phyloP scores from a whole-genome alignment of 1,284 basidiomycete genomes.

The Blastosporella zonata region DNA sequence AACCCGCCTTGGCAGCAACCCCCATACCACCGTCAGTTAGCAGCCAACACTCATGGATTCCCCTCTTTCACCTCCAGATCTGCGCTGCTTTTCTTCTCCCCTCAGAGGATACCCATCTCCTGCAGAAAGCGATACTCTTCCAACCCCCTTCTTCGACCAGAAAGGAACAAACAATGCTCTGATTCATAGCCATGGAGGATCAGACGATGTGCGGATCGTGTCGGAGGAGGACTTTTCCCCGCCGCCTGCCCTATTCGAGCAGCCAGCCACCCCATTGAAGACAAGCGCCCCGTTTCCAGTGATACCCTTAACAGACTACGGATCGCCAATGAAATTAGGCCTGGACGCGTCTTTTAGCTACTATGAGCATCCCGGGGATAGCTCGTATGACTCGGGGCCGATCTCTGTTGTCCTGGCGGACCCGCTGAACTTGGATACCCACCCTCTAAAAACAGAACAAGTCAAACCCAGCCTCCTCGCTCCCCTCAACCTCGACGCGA shows the following conservation, averaged over 20 bases:
- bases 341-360: constrained; percentile 12
- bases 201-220: constrained; percentile 2
- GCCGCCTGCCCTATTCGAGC: constrained; percentile 13
- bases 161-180: constrained; percentile 1
- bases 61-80: constrained; percentile 35
- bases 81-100: constrained; percentile 16
- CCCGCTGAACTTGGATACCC: constrained; percentile 14
- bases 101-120: constrained; percentile 18
- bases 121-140: constrained; percentile 38
- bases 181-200: constrained; percentile 1
- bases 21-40: constrained; percentile 19
- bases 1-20: constrained; percentile 18
- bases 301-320: constrained; percentile 10
- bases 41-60: constrained; percentile 27
- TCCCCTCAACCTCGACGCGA: constrained; percentile 30
- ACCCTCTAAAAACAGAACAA: constrained; percentile 11
- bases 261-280: constrained; percentile 8
- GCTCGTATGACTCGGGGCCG: constrained; percentile 3
- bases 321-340: constrained; percentile 10
- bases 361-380: constrained; percentile 8
- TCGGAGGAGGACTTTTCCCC: constrained; percentile 5
- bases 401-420: constrained; percentile 7
- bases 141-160: constrained; percentile 22
- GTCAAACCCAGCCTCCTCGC: constrained; percentile 11
- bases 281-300: constrained; percentile 10